Base-by-base conservation (phyloP, 2,329 filamentous ascomycete species). In the Phialophora verrucosa region DNA sequence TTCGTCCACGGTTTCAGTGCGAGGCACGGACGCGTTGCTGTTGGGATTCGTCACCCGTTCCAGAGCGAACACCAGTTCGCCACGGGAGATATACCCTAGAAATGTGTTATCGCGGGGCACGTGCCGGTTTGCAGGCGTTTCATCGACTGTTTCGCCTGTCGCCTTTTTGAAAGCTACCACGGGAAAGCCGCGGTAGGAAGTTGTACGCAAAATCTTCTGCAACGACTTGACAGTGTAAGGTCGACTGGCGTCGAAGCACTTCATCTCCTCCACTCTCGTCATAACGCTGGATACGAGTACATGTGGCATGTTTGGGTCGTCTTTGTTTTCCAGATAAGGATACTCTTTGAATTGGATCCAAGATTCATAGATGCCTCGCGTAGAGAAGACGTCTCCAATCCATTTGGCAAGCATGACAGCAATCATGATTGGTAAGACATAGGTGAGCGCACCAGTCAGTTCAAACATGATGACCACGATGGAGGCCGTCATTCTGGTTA, bases 381-480 rank as follows among this genome's bases (percentile, higher is more conserved):
- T 91, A 29, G 92, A 93, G 77, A 99, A 93, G 58, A 93, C 94
- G 78, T 99, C 95, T 74, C 93, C 95, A 29, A 97, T 92, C 95
- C 95, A 99, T 81, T 99, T 99, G 69, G 91, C 91, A 53, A 98
- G 85, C 93, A 99, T 96, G 75, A 99, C 95, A 51, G 93, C 93
- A 70, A 99, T 91, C 95, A 99, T 99, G 78, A 98, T 99, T 62
- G 95, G 95, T 7, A 99, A 87, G 57, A 99, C 94, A 76, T 98
- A 98, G 0, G 93, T 96, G 31, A 99, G 85, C 1, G 95, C 95
- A 60, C 95, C 95, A 0, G 95, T 99, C 63, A 99, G 88, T 81
- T 99, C 95, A 75, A 99, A 99, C 91, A 97, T 97, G 80, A 99
- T 99, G 74, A 98, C 95, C 4, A 99, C 94, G 71, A 99, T 97